These are phyloP conservation scores for Trifolium fragiferum DNA, from an alignment of 306 rosid genomes.

Conservation along the genomic window DNA sequence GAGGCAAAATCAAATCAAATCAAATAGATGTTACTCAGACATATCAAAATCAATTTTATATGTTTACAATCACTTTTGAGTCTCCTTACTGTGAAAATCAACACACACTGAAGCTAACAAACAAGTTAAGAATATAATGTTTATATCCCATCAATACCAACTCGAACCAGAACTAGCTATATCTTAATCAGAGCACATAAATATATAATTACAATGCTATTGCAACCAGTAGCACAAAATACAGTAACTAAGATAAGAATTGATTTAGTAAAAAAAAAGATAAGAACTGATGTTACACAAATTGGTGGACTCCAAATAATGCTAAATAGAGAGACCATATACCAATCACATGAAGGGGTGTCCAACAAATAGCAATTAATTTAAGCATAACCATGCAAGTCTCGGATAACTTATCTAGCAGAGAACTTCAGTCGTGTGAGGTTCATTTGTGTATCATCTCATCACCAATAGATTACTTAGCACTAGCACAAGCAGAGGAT, in stretches of 20 bases:
- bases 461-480: not conserved
- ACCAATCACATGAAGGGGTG: not conserved
- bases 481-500: not conserved
- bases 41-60: not conserved
- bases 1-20: no score
- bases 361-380: not conserved
- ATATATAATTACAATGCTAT: not conserved
- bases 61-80: not conserved
- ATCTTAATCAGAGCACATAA: not conserved
- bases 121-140: constrained; percentile 1
- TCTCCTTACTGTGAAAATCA: not conserved
- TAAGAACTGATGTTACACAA: not conserved
- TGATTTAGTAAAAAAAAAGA: not conserved
- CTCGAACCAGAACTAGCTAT: not conserved
- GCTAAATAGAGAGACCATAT: not conserved
- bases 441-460: constrained; percentile 1
- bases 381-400: constrained; percentile 10
- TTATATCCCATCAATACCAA: not conserved
- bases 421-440: not conserved
- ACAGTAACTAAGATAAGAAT: not conserved
- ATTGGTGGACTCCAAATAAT: not conserved
- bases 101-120: not conserved
- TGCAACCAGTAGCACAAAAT: constrained; percentile 4
- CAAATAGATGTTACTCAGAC: not conserved
- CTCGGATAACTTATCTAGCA: not conserved